Base-by-base conservation (phyloP, 257 asterid species). In the Lycium ferocissimum region DNA sequence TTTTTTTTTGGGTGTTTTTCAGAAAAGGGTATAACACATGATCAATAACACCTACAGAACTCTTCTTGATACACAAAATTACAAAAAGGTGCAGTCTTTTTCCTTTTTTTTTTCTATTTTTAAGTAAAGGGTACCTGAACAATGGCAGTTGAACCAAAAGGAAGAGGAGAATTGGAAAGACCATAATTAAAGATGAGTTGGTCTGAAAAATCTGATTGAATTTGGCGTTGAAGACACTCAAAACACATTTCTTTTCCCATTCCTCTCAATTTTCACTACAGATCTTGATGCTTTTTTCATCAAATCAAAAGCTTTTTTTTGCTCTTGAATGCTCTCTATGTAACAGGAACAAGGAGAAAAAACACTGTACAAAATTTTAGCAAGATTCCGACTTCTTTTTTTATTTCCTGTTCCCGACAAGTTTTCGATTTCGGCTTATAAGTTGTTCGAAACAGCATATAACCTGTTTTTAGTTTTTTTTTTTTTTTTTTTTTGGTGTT, bases 201-300 rank as follows among this genome's bases (percentile, higher is more conserved):
- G 79, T 90, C 94, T 4, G 95, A 89, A 86, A 91, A 93, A 88
- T 95, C 98, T 40, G 90, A 88, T 87, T 90, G 89, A 84, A 95
- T 90, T 85, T 91, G 92, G 57, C 91, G 93, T 85, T 94, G 91
- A 83, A 96, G 95, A 80, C 99, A 96, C 85, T 92, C 97, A 80
- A 91, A 92, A 84, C 99, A 96, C 92, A 91, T 90, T 53, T 14
- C 76, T 37, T 69, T 58, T 13, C 35, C 94, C 91, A 92, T 89
- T 85, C 61, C 45, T 63, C 6, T 57, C 70, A 2, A 73, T 22
- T 1, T 75, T 75, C 58, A 22, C 1, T 12, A 1, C 22, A 22
- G 40, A 75, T 49, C 49, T 51, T 51, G 66, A 53, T 3, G 26
- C 7, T 53, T 33, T 17, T 67, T 26, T 78, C 82, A 78, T 78